Base-by-base conservation (phyloP, 2,329 filamentous ascomycete genomes). In the Calonectria hongkongensis region DNA sequence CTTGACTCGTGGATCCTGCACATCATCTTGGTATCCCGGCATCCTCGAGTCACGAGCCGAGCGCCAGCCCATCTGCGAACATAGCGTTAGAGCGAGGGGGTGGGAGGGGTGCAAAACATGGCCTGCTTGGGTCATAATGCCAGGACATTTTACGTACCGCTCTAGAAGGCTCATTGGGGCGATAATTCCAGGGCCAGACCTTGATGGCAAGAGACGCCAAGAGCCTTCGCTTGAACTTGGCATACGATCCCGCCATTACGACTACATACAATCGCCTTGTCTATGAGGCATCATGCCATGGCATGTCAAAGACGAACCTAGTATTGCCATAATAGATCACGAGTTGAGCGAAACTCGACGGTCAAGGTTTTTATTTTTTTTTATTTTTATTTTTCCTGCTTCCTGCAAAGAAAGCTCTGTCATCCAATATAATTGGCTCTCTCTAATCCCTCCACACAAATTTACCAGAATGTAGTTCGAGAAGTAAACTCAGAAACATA, bases 1-100 rank as follows among this genome's bases (percentile, higher is more conserved):
- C 81, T 83, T 83, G 81, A 83, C 82, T 83, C 81, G 79, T 81
- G 80, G 80, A 79, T 82, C 74, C 80, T 82, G 81, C 79, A 81
- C 79, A 83, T 78, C 81, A 83, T 82, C 75, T 78, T 74, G 66
- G 45, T 62, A 80, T 72, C 75, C 73, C 41, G 70, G 73, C 71
- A 62, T 70, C 62, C 70, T 78, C 72, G 79, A 79, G 79, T 80
- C 79, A 79, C 79, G 76, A 79, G 76, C 71, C 72, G 64, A 70
- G 71, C 69, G 33, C 62, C 71, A 63, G 66, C 70, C 73, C 71
- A 60, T 73, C 51, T 63, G 56, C 60, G 70, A 72, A 76, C 71
- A 78, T 72, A 69, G 75, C 74, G 74, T 63, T 62, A 58, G 47
- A 68, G 64, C 51, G 36, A 60, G 69, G 56, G 62, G 54, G 36